Evolutionary conservation across 306 rosid genomes (phyloP), one percentile per base, ranked within the genome.

Genomic region (Albizia julibrissin): DNA sequence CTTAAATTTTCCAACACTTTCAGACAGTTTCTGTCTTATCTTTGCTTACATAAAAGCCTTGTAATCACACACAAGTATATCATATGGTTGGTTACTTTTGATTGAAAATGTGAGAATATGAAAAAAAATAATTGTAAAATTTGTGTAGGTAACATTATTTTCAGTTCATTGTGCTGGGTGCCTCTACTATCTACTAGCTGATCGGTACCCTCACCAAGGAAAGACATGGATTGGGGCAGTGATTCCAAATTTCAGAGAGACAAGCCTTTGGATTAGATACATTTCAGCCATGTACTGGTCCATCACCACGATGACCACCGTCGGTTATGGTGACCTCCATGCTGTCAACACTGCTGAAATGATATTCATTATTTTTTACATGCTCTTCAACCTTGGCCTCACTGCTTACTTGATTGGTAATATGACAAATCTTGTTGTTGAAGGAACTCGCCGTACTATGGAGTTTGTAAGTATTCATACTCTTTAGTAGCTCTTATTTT

Each of bases 361-460:
- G 99, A 85, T 93, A 82, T 95, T 93, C 90, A 95, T 93, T 39
- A 93, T 90, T 39, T 87, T 95, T 88, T 95, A 86, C 90, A 92
- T 95, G 99, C 97, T 95, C 79, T 93, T 93, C 84, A 93, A 95
- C 83, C 99, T 95, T 71, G 99, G 98, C 87, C 89, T 93, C 13
- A 93, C 98, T 19, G 92, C 99, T 74, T 95, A 95, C 87, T 78
- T 95, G 74, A 95, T 95, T 24, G 99, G 99, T 24, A 95, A 95
- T 92, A 95, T 95, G 99, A 95, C 99, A 4, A 95, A 95, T 81
- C 90, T 95, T 50, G 99, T 95, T 47, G 99, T 95, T 27, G 97
- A 95, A 88, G 99, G 99, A 78, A 95, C 99, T 84, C 91, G 99
- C 61, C 97, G 94, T 40, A 93, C 99, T 62, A 95, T 95, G 99